phyloP scores from a whole-genome alignment of 2,329 filamentous ascomycete species.

The Alternaria dauci region DNA sequence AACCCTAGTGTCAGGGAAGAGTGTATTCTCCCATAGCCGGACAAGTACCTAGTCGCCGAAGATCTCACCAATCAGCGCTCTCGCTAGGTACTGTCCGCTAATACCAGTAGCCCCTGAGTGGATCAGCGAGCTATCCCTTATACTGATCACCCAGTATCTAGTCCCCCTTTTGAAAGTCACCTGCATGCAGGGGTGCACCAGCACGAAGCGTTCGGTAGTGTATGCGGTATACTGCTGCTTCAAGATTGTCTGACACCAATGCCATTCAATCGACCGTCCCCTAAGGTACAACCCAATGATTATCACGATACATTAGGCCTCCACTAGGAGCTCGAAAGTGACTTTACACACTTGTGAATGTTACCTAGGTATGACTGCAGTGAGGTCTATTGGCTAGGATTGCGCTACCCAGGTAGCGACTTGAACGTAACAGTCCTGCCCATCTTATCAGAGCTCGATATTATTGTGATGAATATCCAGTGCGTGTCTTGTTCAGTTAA shows the following conservation, averaged over 20 bases:
- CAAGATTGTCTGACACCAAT: neutral
- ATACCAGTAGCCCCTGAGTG: neutral
- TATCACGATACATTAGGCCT: no score
- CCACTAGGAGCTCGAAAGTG: no score
- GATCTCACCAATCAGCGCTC: neutral
- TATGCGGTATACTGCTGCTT: neutral
- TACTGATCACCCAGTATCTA: neutral
- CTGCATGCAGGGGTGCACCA: neutral
- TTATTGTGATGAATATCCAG: neutral
- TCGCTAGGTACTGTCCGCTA: neutral
- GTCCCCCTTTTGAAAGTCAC: neutral
- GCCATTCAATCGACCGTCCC: no score
- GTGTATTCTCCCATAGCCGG: neutral
- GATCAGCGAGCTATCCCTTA: neutral
- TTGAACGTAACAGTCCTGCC: neutral
- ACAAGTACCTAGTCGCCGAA: neutral
- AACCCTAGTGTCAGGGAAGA: neutral
- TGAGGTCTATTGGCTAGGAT: neutral
- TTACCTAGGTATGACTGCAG: neutral
- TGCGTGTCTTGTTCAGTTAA: neutral
- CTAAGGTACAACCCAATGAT: no score
- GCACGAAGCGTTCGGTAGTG: neutral
- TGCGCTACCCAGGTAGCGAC: neutral
- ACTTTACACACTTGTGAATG: no score
- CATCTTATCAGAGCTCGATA: neutral